Conservation (phyloP, 768 basidiomycete genomes). For the Inosperma sp. region DNA sequence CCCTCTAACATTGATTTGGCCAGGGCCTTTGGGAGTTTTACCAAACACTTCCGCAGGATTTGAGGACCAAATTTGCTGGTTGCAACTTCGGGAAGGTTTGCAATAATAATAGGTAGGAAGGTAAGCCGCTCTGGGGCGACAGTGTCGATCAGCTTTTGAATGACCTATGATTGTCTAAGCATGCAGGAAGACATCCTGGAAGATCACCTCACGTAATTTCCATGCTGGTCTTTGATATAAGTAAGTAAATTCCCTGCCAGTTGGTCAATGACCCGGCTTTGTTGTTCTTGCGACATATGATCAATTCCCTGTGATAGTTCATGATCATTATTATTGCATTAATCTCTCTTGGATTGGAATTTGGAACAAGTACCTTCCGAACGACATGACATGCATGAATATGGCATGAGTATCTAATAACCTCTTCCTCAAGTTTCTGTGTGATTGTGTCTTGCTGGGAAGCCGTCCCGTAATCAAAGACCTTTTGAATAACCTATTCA, state of each 20-base stretch:
- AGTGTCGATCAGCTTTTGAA: constrained; percentile 84
- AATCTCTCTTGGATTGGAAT: no score
- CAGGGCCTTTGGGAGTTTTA: constrained; percentile 68
- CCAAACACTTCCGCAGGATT: constrained; percentile 89
- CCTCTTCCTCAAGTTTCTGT: constrained; percentile 69
- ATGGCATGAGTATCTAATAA: constrained; percentile 74
- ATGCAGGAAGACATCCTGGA: no score
- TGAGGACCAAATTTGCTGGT: constrained; percentile 93
- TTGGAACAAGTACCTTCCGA: constrained; percentile 60
- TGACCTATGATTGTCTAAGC: no score
- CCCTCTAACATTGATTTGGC: constrained; percentile 77
- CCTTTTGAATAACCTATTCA: constrained; percentile 82
- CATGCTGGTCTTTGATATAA: constrained; percentile 88
- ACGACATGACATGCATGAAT: constrained; percentile 97
- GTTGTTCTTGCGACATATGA: constrained; percentile 74
- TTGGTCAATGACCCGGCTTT: constrained; percentile 68
- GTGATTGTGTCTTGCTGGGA: constrained; percentile 69
- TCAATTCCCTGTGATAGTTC: constrained; percentile 71
- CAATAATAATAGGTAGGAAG: constrained; percentile 72
- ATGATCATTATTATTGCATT: constrained; percentile 9
- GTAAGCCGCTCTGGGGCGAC: constrained; percentile 71
- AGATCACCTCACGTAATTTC: constrained; percentile 92
- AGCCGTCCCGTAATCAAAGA: constrained; percentile 82
- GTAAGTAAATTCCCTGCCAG: constrained; percentile 75
- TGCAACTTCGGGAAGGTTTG: constrained; percentile 74